Evolutionary conservation across 176 grass and related monocot genomes (phyloP), one percentile per base, ranked within the genome.

Genomic region (Aegilops umbellulata): DNA sequence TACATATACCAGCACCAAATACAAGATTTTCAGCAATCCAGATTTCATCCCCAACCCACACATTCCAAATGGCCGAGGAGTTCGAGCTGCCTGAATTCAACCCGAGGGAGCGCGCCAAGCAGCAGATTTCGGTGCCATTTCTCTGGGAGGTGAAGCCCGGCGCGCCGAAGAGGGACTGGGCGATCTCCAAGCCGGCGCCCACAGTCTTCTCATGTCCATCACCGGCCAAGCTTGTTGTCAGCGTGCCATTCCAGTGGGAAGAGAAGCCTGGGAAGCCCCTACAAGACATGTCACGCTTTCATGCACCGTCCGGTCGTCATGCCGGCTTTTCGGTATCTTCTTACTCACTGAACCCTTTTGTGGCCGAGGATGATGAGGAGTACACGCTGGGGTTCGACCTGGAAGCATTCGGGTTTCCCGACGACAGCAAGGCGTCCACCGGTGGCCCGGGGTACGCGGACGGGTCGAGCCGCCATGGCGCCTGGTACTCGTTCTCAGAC

Each of bases 171-270:
- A 86, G 36, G 81, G 88, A 87, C 68, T 95, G 91, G 91, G 13
- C 19, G 17, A 94, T 89, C 60, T 92, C 89, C 34, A 86, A 89
- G 39, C 86, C 94, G 10, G n/a, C 55, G 17, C 81, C 91, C 63
- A 27, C 85, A 11, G 71, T 35, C 22, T 57, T 80, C 46, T 86
- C 82, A 41, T 87, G 76, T 36, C 85, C 85, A 68, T 94, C 93
- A 9, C 97, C 92, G 5, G 49, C 67, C 8, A 99, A 90, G 68
- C 87, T 91, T 34, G 82, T 92, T 17, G 97, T 94, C 81, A 96
- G 92, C 16, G 97, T 94, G 80, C 97, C 97, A 3, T 99, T 96
- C 64, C 69, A 94, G 76, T 99, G 97, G 97, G 97, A 96, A 86
- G 97, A 94, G 87, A 84, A 92, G 81, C 97, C 97, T 8, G 92